Base-by-base conservation (phyloP, 108 stramenopile species). In the Cafeteria roenbergensis region DNA sequence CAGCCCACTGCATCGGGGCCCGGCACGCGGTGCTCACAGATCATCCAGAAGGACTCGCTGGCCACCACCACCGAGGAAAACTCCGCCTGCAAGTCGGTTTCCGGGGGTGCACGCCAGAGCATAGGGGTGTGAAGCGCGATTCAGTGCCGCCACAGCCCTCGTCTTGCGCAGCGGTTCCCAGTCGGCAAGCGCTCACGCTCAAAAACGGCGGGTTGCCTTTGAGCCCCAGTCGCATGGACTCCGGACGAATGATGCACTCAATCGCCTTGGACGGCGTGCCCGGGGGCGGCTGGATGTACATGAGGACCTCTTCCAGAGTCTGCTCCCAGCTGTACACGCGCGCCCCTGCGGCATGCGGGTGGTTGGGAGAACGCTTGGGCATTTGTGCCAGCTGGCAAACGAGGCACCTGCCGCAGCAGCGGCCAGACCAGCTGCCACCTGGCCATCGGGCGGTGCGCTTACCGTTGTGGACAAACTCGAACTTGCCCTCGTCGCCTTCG, bases 241-340 rank as follows among this genome's bases (percentile, higher is more conserved):
- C 50, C 26, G 79, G 69, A 14, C 51, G 29, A 37, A 85, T 81
- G 27, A 25, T 70, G 50, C 69, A 74, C 21, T 78, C 70, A 33
- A 84, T 32, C 17, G 35, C 29, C 34, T 73, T 75, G 17, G 68
- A 60, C 52, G 53, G 37, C 62, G 86, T 58, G 63, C 70, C 71
- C 34, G 81, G 62, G n/a, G 85, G 80, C n/a, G 76, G 64, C 65
- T 68, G 51, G 55, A 90, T 75, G 79, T 84, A 88, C 38, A 97
- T 72, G 50, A 79, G 91, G 14, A 95, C 87, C 59, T 92, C 84
- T 36, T 93, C 86, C 68, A 94, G 69, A 0, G 80, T 79, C 80
- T 97, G 95, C 55, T 94, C 92, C 91, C 92, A 97, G 66, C 94
- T 90, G 73, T 95, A 97, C 0, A 97, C 69, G 30, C 22, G 2